Conservation (phyloP, 768 basidiomycete genomes). For the Nevesoporus exiguus region DNA sequence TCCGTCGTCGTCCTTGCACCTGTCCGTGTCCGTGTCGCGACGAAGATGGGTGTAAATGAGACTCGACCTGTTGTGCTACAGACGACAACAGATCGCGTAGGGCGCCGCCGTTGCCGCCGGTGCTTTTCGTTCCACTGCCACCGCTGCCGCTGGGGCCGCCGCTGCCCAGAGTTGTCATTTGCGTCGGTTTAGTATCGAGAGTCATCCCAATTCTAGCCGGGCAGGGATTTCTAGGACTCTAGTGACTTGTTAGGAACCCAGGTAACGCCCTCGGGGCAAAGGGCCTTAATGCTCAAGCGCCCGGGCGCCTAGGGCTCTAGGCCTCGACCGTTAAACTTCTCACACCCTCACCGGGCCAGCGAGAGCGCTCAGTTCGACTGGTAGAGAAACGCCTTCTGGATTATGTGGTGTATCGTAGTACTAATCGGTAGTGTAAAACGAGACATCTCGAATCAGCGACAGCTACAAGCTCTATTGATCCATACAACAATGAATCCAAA, state of each 20-base stretch:
- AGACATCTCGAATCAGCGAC: background rate
- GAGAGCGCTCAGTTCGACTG: too few species aligned
- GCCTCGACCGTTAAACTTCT: too few species aligned
- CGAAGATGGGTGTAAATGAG: constrained; percentile 13
- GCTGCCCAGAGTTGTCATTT: background rate
- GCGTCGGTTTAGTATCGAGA: background rate
- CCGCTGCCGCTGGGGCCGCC: background rate
- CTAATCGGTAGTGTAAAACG: background rate
- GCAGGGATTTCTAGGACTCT: background rate
- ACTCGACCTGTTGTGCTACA: constrained; percentile 26
- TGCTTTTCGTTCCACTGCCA: background rate
- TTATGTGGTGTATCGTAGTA: constrained; percentile 12
- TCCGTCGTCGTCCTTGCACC: constrained; percentile 4
- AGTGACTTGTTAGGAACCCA: background rate
- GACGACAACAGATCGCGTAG: constrained; percentile 22
- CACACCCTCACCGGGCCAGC: too few species aligned
- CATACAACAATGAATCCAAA: background rate
- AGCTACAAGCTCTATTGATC: constrained; percentile 1
- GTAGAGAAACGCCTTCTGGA: background rate
- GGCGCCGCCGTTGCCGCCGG: background rate
- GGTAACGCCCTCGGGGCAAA: constrained; percentile 13
- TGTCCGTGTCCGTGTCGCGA: background rate
- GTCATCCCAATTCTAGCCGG: background rate
- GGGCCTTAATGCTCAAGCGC: too few species aligned
- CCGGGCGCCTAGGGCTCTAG: too few species aligned